phyloP scores from a whole-genome alignment of 352 stramenopile species.

The Globisporangium cederbergense region DNA sequence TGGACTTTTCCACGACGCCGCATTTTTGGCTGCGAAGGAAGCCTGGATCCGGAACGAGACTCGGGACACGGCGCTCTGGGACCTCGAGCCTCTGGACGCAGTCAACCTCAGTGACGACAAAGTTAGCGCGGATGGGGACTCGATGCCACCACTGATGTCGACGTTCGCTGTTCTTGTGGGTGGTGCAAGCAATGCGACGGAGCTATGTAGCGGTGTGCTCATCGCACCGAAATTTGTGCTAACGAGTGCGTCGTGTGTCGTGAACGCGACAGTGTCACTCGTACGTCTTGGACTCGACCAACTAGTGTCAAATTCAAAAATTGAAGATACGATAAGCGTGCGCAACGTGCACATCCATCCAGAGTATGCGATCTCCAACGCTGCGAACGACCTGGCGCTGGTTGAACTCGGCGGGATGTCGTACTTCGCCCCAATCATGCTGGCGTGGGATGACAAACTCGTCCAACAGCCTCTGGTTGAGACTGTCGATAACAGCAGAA shows the following conservation, averaged over 20 bases:
- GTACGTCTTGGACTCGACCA: conserved; percentile 7
- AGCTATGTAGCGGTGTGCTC: conserved; percentile 4
- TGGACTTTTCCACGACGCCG: conserved; percentile 5
- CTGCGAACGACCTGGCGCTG: conserved; percentile 6
- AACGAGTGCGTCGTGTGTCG: conserved; percentile 2
- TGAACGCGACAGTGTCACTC: conserved; percentile 1
- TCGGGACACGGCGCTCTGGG: conserved; percentile 2
- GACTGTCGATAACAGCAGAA: background rate
- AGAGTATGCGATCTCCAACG: background rate
- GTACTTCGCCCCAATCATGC: conserved; percentile 8
- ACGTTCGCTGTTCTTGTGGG: conserved; percentile 6
- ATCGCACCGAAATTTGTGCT: conserved; percentile 7
- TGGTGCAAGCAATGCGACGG: background rate
- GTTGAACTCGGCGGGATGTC: conserved; percentile 11
- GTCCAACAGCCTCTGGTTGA: background rate
- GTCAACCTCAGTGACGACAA: background rate
- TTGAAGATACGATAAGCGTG: conserved; percentile 9
- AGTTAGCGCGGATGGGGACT: background rate
- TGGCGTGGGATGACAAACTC: conserved; percentile 4
- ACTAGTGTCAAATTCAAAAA: background rate
- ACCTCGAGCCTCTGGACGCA: background rate
- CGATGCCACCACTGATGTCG: background rate
- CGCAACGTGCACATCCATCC: conserved; percentile 10
- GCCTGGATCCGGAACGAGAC: conserved; percentile 11
- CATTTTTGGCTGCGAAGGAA: conserved; percentile 10